A percentile compares a stretch with the other conserved stretches of the same genome.
Conservation (phyloP, 1,284 basidiomycete genomes). For the Cystobasidiaceae sp. region DNA sequence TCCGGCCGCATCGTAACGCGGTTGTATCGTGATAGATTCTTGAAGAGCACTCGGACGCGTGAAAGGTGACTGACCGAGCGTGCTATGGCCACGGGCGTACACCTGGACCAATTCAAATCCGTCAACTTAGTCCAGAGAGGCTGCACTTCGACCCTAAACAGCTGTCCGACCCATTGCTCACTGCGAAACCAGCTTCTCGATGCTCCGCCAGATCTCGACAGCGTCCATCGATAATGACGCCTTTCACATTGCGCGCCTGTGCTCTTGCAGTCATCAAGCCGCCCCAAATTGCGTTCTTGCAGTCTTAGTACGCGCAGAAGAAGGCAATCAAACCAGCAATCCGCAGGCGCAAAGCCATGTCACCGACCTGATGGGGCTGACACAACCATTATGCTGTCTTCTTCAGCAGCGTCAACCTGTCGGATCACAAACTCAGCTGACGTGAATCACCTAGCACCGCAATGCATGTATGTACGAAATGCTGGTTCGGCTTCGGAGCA, state of each 20-base stretch:
- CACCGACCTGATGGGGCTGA: constrained; percentile 65
- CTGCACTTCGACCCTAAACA: too few species aligned
- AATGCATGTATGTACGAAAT: constrained; percentile 55
- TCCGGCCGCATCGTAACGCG: constrained; percentile 42
- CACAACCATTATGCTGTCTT: constrained; percentile 67
- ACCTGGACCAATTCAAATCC: too few species aligned
- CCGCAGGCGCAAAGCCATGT: not conserved
- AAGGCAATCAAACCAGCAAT: not conserved
- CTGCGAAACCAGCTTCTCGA: constrained; percentile 61
- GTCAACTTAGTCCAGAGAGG: too few species aligned
- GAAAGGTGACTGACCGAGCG: constrained; percentile 80
- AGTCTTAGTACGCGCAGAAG: constrained; percentile 55
- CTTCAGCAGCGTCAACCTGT: constrained; percentile 63
- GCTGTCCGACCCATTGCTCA: too few species aligned
- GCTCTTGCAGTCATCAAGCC: constrained; percentile 85
- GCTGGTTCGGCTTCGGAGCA: constrained; percentile 63
- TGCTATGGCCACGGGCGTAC: constrained; percentile 73
- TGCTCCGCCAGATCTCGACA: constrained; percentile 79
- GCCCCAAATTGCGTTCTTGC: constrained; percentile 83
- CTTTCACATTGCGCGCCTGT: constrained; percentile 60
- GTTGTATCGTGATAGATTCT: constrained; percentile 61
- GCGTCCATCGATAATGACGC: constrained; percentile 71
- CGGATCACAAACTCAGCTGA: too few species aligned
- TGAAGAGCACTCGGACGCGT: constrained; percentile 76
- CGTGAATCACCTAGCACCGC: not conserved